phyloP scores from a whole-genome alignment of 2,329 filamentous ascomycete species.

The Alternaria sp. region DNA sequence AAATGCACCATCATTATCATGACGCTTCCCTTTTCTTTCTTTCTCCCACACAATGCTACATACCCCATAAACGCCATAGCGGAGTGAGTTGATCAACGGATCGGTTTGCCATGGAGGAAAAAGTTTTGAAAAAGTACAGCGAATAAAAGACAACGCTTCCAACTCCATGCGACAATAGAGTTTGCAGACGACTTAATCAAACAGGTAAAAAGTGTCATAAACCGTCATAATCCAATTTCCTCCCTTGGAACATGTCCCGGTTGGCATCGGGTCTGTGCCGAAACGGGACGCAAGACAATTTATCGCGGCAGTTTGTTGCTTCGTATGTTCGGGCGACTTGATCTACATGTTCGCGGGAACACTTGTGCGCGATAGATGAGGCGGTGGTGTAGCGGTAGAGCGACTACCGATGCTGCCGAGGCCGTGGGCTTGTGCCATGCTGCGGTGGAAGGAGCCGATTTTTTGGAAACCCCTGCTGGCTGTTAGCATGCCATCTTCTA shows the following conservation, averaged over 20 bases:
- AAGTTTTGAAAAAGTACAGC: background rate
- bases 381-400: constrained; percentile 29
- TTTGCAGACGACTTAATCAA: background rate
- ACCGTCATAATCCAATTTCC: background rate
- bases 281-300: background rate
- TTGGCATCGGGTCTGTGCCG: background rate
- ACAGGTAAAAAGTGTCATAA: background rate
- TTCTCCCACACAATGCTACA: background rate
- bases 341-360: constrained; percentile 39
- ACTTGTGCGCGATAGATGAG: constrained; percentile 28
- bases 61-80: background rate
- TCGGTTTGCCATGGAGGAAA: too few species aligned
- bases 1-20: background rate
- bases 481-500: constrained; percentile 24
- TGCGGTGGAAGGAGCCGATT: constrained; percentile 58
- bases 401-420: constrained; percentile 25
- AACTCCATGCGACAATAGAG: background rate
- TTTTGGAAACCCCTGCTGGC: constrained; percentile 58
- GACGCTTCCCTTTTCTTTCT: background rate
- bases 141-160: background rate
- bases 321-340: background rate
- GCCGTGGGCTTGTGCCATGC: constrained; percentile 45
- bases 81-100: background rate
- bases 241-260: background rate
- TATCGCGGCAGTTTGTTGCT: background rate